These are phyloP conservation scores for Stachybotrys echinatus DNA, from an alignment of 2,329 filamentous ascomycete genomes.

Conservation along the genomic window DNA sequence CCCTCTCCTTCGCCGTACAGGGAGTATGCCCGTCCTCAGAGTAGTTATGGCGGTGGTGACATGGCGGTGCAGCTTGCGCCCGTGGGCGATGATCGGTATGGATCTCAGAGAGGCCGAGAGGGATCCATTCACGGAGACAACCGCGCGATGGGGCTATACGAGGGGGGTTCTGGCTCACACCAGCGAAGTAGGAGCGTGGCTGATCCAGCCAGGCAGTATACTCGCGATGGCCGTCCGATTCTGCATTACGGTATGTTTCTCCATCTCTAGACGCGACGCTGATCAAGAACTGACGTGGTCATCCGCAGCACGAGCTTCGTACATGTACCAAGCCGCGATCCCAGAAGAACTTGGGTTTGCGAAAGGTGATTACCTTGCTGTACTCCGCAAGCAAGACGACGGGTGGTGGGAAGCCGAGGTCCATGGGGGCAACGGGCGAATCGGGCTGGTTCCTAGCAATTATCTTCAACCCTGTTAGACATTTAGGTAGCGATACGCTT, in stretches of 20 bases:
- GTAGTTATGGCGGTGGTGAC: constrained; percentile 44
- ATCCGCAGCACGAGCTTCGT: constrained; percentile 76
- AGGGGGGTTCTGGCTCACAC: constrained; percentile 39
- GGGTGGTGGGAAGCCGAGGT: constrained; percentile 99
- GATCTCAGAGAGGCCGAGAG: constrained; percentile 44
- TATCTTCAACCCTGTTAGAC: constrained; percentile 53
- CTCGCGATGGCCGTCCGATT: constrained; percentile 79
- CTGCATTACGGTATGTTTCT: constrained; percentile 72
- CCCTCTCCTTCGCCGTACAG: constrained; percentile 44
- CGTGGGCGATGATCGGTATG: constrained; percentile 51
- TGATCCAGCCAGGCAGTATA: constrained; percentile 76
- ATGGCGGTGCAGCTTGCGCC: constrained; percentile 67
- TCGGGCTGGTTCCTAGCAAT: constrained; percentile 63
- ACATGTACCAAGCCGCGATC: constrained; percentile 90
- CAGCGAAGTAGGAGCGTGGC: constrained; percentile 79
- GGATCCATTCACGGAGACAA: constrained; percentile 21
- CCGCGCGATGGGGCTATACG: constrained; percentile 51
- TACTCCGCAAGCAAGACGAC: constrained; percentile 89
- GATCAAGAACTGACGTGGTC: neutral
- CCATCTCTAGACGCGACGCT: too few species aligned
- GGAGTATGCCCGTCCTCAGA: constrained; percentile 44
- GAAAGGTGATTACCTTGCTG: constrained; percentile 87
- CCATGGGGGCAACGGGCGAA: constrained; percentile 57
- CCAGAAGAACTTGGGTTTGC: constrained; percentile 89
- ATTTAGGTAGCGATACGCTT: neutral